Evolutionary conservation across 176 grass and related monocot species (phyloP), one percentile per base, ranked within the genome.

Genomic region (Aegilops tauschii): DNA sequence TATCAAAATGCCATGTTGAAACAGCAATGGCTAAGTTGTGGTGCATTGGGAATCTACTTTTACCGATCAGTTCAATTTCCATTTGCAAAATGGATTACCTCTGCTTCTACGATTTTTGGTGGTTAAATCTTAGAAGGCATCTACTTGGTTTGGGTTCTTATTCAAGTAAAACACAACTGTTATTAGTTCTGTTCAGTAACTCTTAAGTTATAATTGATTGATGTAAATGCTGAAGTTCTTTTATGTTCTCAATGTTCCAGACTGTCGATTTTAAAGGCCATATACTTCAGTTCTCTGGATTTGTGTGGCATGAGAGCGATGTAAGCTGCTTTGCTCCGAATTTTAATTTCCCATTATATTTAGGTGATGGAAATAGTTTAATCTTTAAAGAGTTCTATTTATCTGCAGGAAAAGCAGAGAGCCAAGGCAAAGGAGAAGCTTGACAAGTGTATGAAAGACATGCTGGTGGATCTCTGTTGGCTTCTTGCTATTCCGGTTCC

Each of bases 361-460:
- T n/a, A 58, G 12, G 14, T 88, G 20, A 49, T 75, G 78, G 18
- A 78, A 56, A 17, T 87, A 37, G 13, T 77, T 80, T 89, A 71
- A 84, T 85, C 12, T 56, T 79, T 58, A n/a, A 23, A 74, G 13
- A 56, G 14, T 64, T 82, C 34, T 79, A 69, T 87, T 40, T 85
- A 54, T 89, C 86, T 91, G 70, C 82, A 99, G 97, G 97, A 99
- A 93, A 97, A 97, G 76, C 92, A 93, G 70, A 94, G 94, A 88
- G 94, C 92, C 45, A 99, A 99, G 81, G 91, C 90, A 78, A 99
- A 99, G 82, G 94, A 97, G 74, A 99, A 96, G 87, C 94, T 99
- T 86, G 97, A 99, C 89, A 99, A 92, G 88, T 99, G 92, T 90
- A 69, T 88, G 56, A 99, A 97, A 90, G 94, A 97, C 23, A 76